Base-by-base conservation (phyloP, 2,329 filamentous ascomycete species). In the Aspergillus persii region DNA sequence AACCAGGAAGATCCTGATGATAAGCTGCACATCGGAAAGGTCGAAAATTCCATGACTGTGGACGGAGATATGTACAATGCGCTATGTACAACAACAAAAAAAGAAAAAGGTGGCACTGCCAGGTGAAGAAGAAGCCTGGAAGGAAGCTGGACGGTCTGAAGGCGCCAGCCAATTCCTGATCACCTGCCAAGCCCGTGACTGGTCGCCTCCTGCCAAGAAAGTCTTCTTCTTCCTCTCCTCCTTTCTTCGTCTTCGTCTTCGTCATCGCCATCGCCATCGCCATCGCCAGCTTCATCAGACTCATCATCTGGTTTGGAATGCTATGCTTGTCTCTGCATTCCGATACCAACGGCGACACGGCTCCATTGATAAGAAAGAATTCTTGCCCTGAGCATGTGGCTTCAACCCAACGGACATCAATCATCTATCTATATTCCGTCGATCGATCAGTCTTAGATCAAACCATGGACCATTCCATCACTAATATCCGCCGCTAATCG, bases 101-200 rank as follows among this genome's bases (percentile, higher is more conserved):
- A 23, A 23, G 18, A 23, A 36, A 36, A 36, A 36, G 36, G 36
- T 15, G n/a, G 36, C 36, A n/a, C n/a, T n/a, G 33, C n/a, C 27
- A 27, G 27, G 18, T 27, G 8, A 11, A 23, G 44, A 9, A 47
- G 18, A 12, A 36, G 33, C 18, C 18, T 23, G 18, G 18, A 23
- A 23, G 18, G 18, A 23, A 23, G 18, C 18, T 23, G 18, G 18
- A 23, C 18, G 18, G 18, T 23, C 18, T 23, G 18, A 23, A 46
- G 23, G 8, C 15, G 41, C n/a, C 15, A 18, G 26, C 12, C 31
- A 31, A 27, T 29, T 44, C 23, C 2, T 23, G 27, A 47, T 48
- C 46, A 54, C 46, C 36, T 50, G 53, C 53, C 53, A 55, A 50
- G 53, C 44, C 44, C 44, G 44, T 47, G 44, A 47, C 44, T 26